phyloP scores from a whole-genome alignment of 805 yeast genomes.

The Ogataea dorogensis region DNA sequence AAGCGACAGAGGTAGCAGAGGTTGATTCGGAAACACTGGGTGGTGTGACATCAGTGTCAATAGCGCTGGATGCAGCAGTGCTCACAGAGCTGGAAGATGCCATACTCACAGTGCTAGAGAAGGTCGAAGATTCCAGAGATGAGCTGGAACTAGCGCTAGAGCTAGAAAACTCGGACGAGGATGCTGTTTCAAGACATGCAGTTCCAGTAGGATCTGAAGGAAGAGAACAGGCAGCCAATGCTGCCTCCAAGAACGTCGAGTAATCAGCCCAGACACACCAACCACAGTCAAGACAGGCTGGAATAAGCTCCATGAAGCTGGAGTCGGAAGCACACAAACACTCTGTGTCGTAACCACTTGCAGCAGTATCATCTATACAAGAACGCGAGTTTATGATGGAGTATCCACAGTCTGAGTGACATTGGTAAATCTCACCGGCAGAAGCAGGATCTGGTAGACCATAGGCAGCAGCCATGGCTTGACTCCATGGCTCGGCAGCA shows the following conservation, averaged over 20 bases:
- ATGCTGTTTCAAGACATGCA: slow-evolving; percentile 15
- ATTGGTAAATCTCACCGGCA: neutral
- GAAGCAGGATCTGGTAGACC: neutral
- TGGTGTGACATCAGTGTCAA: too few relatives aligned
- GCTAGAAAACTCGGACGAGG: too few relatives aligned
- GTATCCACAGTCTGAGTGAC: slow-evolving; percentile 1
- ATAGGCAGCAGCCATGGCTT: neutral
- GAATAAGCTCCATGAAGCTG: slow-evolving; percentile 27
- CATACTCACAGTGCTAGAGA: too few relatives aligned
- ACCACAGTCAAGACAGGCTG: slow-evolving; percentile 37
- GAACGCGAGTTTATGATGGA: neutral
- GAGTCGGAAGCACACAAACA: slow-evolving; percentile 33
- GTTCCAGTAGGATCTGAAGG: slow-evolving; percentile 36
- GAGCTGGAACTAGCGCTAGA: too few relatives aligned
- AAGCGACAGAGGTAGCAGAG: too few relatives aligned
- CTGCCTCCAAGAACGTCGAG: slow-evolving; percentile 28
- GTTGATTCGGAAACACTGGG: too few relatives aligned
- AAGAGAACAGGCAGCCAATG: slow-evolving; percentile 30
- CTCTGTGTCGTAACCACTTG: slow-evolving; percentile 27
- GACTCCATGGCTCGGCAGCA: neutral
- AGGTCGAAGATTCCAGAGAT: too few relatives aligned
- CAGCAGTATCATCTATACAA: slow-evolving; percentile 5
- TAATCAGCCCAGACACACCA: slow-evolving; percentile 39
- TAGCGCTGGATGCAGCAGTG: too few relatives aligned
- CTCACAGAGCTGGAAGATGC: too few relatives aligned